Evolutionary conservation across 345 rosid species (phyloP).

Genomic region (Citrus cavaleriei): DNA sequence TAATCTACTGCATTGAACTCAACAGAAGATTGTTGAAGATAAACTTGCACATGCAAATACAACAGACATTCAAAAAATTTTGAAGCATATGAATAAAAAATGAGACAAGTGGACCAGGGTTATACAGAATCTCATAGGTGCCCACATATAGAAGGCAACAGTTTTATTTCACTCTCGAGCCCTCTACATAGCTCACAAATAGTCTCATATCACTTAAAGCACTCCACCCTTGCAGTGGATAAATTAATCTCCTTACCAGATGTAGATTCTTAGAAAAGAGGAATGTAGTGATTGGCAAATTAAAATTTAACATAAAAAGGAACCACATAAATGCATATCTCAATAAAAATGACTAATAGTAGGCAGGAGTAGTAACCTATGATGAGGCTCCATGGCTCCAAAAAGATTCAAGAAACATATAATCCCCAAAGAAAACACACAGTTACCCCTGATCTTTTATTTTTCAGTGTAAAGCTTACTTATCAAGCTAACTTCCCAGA

Average conservation of each 20-base stretch:
- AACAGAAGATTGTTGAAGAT: neutral
- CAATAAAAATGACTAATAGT: neutral
- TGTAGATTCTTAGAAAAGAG: neutral
- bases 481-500: neutral
- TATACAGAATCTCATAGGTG: neutral
- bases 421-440: neutral
- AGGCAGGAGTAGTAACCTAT: neutral
- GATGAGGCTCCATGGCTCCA: neutral
- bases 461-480: neutral
- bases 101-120: neutral
- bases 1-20: neutral
- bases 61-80: conserved; percentile 3
- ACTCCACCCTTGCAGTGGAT: neutral
- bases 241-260: neutral
- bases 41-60: neutral
- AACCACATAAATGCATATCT: neutral
- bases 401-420: neutral
- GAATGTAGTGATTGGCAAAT: neutral
- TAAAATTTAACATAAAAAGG: neutral
- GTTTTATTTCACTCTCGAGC: neutral
- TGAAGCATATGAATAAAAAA: neutral
- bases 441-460: neutral
- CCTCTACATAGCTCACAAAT: neutral
- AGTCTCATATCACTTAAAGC: neutral
- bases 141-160: neutral